Base-by-base conservation (phyloP, 2,329 filamentous ascomycete genomes). In the Penicillium carneum region DNA sequence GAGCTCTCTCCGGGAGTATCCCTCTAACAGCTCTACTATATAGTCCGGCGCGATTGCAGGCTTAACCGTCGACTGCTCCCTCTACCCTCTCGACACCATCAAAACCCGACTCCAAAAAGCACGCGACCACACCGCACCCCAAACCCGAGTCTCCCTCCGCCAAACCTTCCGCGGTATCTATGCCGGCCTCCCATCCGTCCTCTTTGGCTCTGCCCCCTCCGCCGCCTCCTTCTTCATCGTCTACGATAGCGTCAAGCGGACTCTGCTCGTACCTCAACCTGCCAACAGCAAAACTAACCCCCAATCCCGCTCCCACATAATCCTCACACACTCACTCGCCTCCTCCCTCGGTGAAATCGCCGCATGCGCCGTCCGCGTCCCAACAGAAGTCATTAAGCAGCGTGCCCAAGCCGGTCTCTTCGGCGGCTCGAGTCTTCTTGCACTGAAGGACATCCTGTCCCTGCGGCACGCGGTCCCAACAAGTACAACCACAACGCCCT, bases 201-300 rank as follows among this genome's bases (percentile, higher is more conserved):
- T 98, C 52, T 89, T 97, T 60, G 95, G 96, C 33, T 96, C 92
- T 48, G 94, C 95, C 0, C 95, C 95, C 0, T 92, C 93, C 58
- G 95, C 96, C 1, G 94, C 95, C 45, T 91, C 97, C 74, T 99
- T 99, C 87, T 99, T 99, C 86, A 90, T 92, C 75, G 95, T 92
- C 54, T 97, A 97, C 83, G 93, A 97, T 80, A 83, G 85, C 54
- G 82, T 89, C 52, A 96, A 93, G 77, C 75, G 79, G 62, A 72
- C 77, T 23, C 71, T 84, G 36, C 79, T 88, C 50, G 75, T 70
- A 16, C 61, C 70, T 0, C 42, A 77, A 14, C 5, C 53, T 12
- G 14, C 18, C 6, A 46, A 26, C 53, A 56, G 64, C 8, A 64
- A 68, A 20, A 62, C 76, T 49, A 68, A 69, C 18, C 52, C 59